Evolutionary conservation across 192 early-diverging fungal species (phyloP).

Genomic region (Lobulomyces angularis): DNA sequence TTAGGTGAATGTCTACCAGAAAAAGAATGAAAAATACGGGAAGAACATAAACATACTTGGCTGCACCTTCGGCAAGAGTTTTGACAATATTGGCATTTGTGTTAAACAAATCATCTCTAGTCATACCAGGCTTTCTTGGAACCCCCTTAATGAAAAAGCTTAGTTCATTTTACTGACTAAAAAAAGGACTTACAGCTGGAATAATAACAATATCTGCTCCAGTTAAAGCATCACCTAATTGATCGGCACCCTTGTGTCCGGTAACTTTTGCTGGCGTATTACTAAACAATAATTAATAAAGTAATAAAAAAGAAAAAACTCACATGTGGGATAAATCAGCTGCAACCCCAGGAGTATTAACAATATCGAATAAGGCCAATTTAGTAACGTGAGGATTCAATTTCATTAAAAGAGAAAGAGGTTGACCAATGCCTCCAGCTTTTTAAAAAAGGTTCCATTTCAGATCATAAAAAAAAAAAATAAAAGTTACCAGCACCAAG

Average conservation of each 20-base stretch:
- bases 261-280: slow-evolving; percentile 21
- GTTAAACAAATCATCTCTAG: slow-evolving; percentile 96
- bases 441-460: too few relatives aligned
- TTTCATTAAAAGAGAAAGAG: slow-evolving; percentile 87
- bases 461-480: too few relatives aligned
- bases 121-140: slow-evolving; percentile 97
- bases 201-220: slow-evolving; percentile 70
- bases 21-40: background rate
- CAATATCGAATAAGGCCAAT: slow-evolving; percentile 89
- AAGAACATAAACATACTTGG: slow-evolving; percentile 36
- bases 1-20: slow-evolving; percentile 62
- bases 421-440: slow-evolving; percentile 96
- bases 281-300: background rate
- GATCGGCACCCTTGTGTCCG: slow-evolving; percentile 50
- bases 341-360: slow-evolving; percentile 94
- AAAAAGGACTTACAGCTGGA: too few relatives aligned
- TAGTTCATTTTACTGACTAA: too few relatives aligned
- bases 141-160: too few relatives aligned
- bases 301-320: too few relatives aligned
- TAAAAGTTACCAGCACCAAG: too few relatives aligned
- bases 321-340: slow-evolving; percentile 91
- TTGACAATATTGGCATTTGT: slow-evolving; percentile 93
- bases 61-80: slow-evolving; percentile 65
- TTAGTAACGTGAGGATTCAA: slow-evolving; percentile 73
- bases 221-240: slow-evolving; percentile 56